These are phyloP conservation scores for Theobroma grandiflorum DNA, from an alignment of 441 rosid genomes.

Conservation along the genomic window DNA sequence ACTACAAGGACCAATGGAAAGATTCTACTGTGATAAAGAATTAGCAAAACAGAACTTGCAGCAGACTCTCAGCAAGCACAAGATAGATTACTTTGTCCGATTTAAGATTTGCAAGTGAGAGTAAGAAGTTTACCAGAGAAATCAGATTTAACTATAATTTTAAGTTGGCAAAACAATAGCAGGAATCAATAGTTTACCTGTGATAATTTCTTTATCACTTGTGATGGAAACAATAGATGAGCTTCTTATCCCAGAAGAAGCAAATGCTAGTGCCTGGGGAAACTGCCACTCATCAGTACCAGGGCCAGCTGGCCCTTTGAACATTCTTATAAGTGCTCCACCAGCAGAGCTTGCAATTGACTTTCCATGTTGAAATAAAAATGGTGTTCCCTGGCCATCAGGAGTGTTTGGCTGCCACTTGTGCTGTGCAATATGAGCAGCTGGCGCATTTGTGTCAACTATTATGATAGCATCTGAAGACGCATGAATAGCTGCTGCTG, in stretches of 20 bases:
- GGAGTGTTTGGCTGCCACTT: conserved; percentile 99
- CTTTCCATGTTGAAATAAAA: conserved; percentile 94
- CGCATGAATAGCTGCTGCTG: conserved; percentile 94
- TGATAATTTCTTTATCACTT: conserved; percentile 81
- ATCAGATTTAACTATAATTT: conserved; percentile 8
- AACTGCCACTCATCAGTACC: conserved; percentile 78
- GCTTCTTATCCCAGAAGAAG: conserved; percentile 86
- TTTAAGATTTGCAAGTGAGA: neutral
- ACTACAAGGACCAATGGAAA: conserved; percentile 22
- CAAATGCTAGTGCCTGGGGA: conserved; percentile 95
- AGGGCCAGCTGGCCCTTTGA: conserved; percentile 76
- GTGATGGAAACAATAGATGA: conserved; percentile 87
- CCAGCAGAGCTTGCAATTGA: conserved; percentile 68
- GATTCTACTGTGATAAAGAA: neutral
- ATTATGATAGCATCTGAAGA: conserved; percentile 82
- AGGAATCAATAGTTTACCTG: conserved; percentile 58
- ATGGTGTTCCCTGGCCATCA: conserved; percentile 95
- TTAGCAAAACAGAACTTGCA: conserved; percentile 6
- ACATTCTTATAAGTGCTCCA: conserved; percentile 91
- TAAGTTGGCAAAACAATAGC: neutral
- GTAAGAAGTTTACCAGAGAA: conserved; percentile 9
- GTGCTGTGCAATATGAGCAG: conserved; percentile 90
- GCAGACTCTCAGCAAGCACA: neutral
- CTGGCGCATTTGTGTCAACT: conserved; percentile 91
- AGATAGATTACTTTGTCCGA: conserved; percentile 1